A percentile compares a stretch with the other conserved stretches of the same genome.
These are phyloP conservation scores for Magnaporthiopsis poae DNA, from an alignment of 2,329 filamentous ascomycete genomes.

Conservation along the genomic window DNA sequence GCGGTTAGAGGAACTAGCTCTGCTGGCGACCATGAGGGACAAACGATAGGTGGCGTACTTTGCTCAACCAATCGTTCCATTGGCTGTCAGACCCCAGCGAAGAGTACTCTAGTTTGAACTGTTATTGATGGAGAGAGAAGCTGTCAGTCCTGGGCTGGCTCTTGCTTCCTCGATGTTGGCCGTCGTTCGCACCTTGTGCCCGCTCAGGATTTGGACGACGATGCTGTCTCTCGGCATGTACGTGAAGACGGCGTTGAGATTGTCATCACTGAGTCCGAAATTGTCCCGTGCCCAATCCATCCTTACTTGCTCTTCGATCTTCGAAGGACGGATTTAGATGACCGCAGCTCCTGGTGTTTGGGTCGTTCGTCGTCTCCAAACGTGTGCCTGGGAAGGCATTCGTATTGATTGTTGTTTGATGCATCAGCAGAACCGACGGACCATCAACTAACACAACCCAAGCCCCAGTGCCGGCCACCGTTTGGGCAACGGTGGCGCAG, in stretches of 20 bases:
- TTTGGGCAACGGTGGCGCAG: too few species aligned
- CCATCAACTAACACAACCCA: too few species aligned
- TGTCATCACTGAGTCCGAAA: background rate
- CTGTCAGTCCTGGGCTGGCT: background rate
- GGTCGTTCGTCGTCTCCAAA: too few species aligned
- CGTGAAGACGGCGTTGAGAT: conserved; percentile 2
- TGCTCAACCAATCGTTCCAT: background rate
- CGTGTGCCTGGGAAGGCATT: too few species aligned
- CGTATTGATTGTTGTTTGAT: too few species aligned
- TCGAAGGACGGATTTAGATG: background rate
- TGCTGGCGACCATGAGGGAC: too few species aligned
- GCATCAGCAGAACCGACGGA: too few species aligned
- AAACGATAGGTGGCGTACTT: background rate
- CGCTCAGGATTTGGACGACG: background rate
- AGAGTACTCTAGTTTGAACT: background rate
- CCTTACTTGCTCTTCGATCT: background rate
- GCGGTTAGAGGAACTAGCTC: background rate
- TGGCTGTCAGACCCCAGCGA: background rate
- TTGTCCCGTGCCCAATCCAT: conserved; percentile 6
- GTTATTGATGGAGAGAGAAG: too few species aligned
- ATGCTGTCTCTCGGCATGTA: conserved; percentile 2
- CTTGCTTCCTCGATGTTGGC: background rate
- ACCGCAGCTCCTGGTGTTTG: background rate
- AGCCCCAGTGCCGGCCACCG: too few species aligned
- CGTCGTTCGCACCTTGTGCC: background rate